A percentile compares a stretch with the other conserved stretches of the same genome.
These are phyloP conservation scores for Spatholobus suberectus DNA, from an alignment of 306 rosid species.

Conservation along the genomic window DNA sequence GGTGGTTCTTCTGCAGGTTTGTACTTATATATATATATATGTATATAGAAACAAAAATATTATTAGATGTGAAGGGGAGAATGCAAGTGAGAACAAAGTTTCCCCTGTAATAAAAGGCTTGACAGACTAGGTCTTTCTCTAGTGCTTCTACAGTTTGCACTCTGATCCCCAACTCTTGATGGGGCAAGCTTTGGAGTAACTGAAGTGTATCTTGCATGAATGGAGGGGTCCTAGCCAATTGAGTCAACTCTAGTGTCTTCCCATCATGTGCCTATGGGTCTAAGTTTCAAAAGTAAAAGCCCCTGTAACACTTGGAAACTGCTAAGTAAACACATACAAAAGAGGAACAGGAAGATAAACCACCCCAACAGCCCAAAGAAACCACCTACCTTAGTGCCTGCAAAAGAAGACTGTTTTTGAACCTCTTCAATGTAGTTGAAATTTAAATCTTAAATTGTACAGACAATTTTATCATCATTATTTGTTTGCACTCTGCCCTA, in stretches of 20 bases:
- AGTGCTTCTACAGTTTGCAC: neutral
- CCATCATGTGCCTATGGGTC: neutral
- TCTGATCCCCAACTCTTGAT: neutral
- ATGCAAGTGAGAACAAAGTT: neutral
- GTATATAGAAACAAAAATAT: neutral
- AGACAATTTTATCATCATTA: neutral
- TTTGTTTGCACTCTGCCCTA: neutral
- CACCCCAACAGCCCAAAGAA: neutral
- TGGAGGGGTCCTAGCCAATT: neutral
- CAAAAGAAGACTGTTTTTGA: neutral
- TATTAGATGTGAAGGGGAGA: slow-evolving; percentile 16
- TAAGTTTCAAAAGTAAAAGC: neutral
- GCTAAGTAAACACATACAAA: neutral
- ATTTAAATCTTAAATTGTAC: neutral
- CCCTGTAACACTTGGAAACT: neutral
- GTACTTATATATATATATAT: too few relatives aligned
- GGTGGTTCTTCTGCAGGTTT: slow-evolving; percentile 70
- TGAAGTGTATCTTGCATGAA: neutral
- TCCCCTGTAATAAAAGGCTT: neutral
- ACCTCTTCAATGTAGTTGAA: neutral
- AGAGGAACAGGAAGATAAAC: neutral
- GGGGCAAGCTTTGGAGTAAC: neutral
- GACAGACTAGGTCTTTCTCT: neutral
- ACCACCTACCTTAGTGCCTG: neutral
- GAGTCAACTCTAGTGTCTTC: neutral